Percentiles rank a stretch among this genome's conserved stretches.
These are phyloP conservation scores for Beauveria pseudobassiana DNA, from an alignment of 2,329 filamentous ascomycete species.

Conservation along the genomic window DNA sequence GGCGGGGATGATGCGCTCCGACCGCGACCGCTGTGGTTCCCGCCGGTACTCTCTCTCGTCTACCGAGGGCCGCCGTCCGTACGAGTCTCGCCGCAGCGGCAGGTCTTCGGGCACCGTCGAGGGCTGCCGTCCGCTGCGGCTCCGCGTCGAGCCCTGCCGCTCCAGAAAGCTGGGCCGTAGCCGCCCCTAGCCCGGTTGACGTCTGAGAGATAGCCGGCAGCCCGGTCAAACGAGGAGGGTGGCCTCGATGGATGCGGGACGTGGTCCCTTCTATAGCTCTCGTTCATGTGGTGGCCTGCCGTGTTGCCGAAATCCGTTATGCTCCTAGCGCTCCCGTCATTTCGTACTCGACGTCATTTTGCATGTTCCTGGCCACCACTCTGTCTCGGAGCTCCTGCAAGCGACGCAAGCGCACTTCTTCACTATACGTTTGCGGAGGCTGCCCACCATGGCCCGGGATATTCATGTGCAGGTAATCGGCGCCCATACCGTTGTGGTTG, in stretches of 20 bases:
- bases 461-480: constrained; percentile 46
- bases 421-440: constrained; percentile 33
- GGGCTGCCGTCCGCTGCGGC: constrained; percentile 4
- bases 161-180: constrained; percentile 36
- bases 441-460: constrained; percentile 31
- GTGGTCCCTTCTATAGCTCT: constrained; percentile 40
- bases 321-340: constrained; percentile 26
- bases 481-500: constrained; percentile 50
- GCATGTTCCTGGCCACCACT: constrained; percentile 29
- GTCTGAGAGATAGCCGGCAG: constrained; percentile 35
- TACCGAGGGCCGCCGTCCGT: background rate
- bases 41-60: constrained; percentile 2
- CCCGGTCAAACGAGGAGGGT: constrained; percentile 19
- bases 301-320: constrained; percentile 42
- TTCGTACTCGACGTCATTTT: constrained; percentile 30
- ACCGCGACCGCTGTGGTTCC: constrained; percentile 2
- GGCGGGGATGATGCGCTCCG: constrained; percentile 4
- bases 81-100: background rate
- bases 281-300: constrained; percentile 52
- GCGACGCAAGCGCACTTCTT: constrained; percentile 37
- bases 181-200: constrained; percentile 37
- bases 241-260: constrained; percentile 16
- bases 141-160: constrained; percentile 41
- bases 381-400: constrained; percentile 41
- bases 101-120: background rate